phyloP scores from a whole-genome alignment of 768 basidiomycete genomes.

The Botryobasidium botryosum region DNA sequence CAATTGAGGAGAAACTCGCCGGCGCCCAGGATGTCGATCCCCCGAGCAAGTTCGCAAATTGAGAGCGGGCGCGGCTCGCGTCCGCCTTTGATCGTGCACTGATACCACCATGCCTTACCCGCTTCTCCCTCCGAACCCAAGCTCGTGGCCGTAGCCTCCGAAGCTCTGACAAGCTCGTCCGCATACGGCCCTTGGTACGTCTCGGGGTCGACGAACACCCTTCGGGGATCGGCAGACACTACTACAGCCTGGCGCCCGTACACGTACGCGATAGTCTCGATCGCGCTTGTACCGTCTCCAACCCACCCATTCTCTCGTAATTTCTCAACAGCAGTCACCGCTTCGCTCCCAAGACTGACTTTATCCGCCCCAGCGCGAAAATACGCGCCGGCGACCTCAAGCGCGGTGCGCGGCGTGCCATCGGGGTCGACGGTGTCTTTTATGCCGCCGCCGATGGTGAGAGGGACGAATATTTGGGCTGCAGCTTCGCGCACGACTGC shows the following conservation, averaged over 20 bases:
- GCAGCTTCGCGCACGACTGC: slow-evolving; percentile 85
- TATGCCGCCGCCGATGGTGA: slow-evolving; percentile 97
- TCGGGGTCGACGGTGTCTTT: slow-evolving; percentile 93
- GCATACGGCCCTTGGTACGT: slow-evolving; percentile 52
- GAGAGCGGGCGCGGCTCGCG: slow-evolving; percentile 70
- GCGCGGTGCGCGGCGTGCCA: slow-evolving; percentile 66
- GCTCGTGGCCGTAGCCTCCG: too few relatives aligned
- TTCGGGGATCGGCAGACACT: slow-evolving; percentile 86
- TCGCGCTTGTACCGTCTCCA: slow-evolving; percentile 62
- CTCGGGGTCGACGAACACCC: slow-evolving; percentile 56
- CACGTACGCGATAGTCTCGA: slow-evolving; percentile 76
- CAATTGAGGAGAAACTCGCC: slow-evolving; percentile 92
- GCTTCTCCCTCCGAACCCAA: slow-evolving; percentile 38
- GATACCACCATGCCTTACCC: slow-evolving; percentile 92
- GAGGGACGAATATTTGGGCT: slow-evolving; percentile 82
- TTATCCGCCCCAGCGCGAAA: slow-evolving; percentile 98
- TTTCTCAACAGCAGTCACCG: slow-evolving; percentile 84
- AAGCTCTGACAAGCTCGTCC: slow-evolving; percentile 35
- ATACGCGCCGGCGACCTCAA: slow-evolving; percentile 91
- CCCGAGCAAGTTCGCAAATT: slow-evolving; percentile 77
- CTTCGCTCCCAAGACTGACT: slow-evolving; percentile 93
- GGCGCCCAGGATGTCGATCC: slow-evolving; percentile 81
- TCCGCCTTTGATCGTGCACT: slow-evolving; percentile 92
- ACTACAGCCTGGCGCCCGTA: slow-evolving; percentile 98
- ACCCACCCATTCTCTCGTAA: slow-evolving; percentile 30